These are phyloP conservation scores for Suillus luteus DNA, from an alignment of 768 basidiomycete genomes.

Conservation along the genomic window DNA sequence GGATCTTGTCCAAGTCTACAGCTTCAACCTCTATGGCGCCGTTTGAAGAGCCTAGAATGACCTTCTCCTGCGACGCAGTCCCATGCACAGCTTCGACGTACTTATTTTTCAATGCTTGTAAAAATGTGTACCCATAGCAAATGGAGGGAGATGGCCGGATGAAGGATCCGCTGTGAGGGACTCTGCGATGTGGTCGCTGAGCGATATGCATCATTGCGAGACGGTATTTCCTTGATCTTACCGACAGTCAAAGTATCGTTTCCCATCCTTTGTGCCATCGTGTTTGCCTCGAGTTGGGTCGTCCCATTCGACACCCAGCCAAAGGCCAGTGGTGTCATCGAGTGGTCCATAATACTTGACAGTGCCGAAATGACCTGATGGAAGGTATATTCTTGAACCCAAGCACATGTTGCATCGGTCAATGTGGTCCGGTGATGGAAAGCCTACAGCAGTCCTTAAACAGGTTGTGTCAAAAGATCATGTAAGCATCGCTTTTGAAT, in stretches of 20 bases:
- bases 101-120: constrained; percentile 71
- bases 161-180: constrained; percentile 72
- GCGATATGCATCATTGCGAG: constrained; percentile 15
- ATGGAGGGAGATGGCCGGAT: constrained; percentile 66
- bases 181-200: constrained; percentile 39
- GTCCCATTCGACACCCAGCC: constrained; percentile 99
- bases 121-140: constrained; percentile 68
- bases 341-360: constrained; percentile 70
- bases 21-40: constrained; percentile 87
- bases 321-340: constrained; percentile 61
- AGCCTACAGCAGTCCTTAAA: not conserved
- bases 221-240: constrained; percentile 34
- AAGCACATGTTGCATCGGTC: constrained; percentile 1
- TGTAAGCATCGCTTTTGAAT: constrained; percentile 1
- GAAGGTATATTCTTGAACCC: constrained; percentile 57
- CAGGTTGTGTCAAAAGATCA: not conserved
- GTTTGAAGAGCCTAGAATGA: constrained; percentile 78
- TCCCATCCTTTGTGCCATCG: constrained; percentile 77
- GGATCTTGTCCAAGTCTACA: constrained; percentile 77
- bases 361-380: constrained; percentile 60
- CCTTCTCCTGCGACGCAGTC: constrained; percentile 53
- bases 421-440: not conserved
- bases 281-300: constrained; percentile 84
- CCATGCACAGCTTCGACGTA: constrained; percentile 71
- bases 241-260: constrained; percentile 78